Evolutionary conservation across 176 grass and related monocot species (phyloP), one percentile per base, ranked within the genome.

Genomic region (Tuctoria greenei): DNA sequence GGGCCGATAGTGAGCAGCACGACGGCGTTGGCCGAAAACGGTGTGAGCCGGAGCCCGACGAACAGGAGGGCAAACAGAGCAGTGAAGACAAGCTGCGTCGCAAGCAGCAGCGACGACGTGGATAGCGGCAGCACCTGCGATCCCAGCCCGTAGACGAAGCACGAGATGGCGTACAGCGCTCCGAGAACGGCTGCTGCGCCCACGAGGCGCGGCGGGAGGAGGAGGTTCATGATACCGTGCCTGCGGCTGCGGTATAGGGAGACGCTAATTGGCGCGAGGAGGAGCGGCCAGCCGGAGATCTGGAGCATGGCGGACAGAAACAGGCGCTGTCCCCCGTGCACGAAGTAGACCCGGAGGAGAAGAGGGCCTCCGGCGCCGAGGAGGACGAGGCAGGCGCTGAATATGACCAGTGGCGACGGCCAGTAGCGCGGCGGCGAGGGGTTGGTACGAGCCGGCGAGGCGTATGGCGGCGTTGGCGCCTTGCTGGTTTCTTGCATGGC

Each of bases 71-170:
- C 86, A 67, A 86, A 96, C 4, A 96, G 24, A 2, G 93, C 89
- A 7, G 75, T 96, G 84, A 96, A 96, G 16, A 82, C 89, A 9
- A 96, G 89, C 80, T 96, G 93, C 64, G 89, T 90, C 16, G 93
- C 79, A 14, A 64, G 71, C n/a, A 96, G 84, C 24, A 92, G 93
- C 5, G 93, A 89, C 27, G 89, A 92, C n/a, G 93, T 88, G 54
- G 93, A 86, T 13, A 96, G 86, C 6, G 89, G 93, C 28, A 96
- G 87, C 25, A 58, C 86, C 64, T 86, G 75, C 34, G 87, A 80
- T 0, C 84, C 89, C 40, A 92, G 72, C 8, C 61, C 38, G 56
- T 92, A 92, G 16, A 86, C 61, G 82, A 74, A 96, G 81, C 89
- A 80, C 6, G 83, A 66, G 2, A 88, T 6, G 50, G 74, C 87